A percentile compares a stretch with the other conserved stretches of the same genome.
phyloP scores from a whole-genome alignment of 169 alveolate species.

The Pseudocohnilembus persalinus region DNA sequence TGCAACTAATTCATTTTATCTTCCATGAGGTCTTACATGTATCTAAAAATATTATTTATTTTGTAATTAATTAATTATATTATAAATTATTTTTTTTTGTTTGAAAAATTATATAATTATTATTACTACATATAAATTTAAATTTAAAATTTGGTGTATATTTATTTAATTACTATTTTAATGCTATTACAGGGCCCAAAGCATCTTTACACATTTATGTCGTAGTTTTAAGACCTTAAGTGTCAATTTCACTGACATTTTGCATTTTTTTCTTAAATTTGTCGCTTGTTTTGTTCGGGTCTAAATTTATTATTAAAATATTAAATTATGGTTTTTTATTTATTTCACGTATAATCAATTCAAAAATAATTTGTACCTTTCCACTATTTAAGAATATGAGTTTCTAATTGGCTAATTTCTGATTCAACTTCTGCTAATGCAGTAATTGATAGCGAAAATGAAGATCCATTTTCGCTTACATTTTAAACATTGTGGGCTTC shows the following conservation, averaged over 20 bases:
- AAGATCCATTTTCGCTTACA: slow-evolving; percentile 66
- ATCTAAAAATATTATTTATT: too few relatives aligned
- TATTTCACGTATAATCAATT: neutral
- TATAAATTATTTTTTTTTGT: too few relatives aligned
- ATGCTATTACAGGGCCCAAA: neutral
- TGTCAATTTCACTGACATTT: neutral
- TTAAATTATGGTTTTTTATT: too few relatives aligned
- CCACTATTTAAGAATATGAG: neutral
- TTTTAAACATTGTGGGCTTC: slow-evolving; percentile 82
- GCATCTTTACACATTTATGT: neutral
- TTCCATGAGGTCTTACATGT: neutral
- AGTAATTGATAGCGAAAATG: slow-evolving; percentile 9
- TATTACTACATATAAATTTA: too few relatives aligned
- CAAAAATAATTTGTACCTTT: neutral
- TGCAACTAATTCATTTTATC: neutral
- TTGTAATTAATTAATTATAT: too few relatives aligned
- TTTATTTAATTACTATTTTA: neutral
- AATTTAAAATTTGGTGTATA: too few relatives aligned
- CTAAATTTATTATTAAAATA: too few relatives aligned
- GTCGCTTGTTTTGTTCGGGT: neutral
- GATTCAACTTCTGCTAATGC: neutral
- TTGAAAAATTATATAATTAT: too few relatives aligned
- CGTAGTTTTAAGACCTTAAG: neutral
- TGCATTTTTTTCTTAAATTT: neutral
- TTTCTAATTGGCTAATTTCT: neutral